Evolutionary conservation across 306 rosid genomes (phyloP), one percentile per base, ranked within the genome.

Genomic region (Rubus parviflorus): DNA sequence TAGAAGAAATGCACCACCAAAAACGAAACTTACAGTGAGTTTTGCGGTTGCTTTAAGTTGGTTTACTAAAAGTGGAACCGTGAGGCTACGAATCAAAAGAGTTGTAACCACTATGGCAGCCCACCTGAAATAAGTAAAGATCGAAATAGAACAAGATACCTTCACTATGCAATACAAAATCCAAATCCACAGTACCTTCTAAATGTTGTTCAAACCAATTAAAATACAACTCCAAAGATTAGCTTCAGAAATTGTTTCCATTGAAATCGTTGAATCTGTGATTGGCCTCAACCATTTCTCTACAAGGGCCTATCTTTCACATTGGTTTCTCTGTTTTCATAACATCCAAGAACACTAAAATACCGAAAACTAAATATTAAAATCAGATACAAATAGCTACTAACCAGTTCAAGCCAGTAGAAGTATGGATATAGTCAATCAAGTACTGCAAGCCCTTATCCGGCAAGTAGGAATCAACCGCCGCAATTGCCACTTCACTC

Each of bases 31-130:
- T 89, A 95, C 97, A 4, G 92, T 40, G 51, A 95, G 91, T 74
- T 90, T 92, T 68, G 92, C 72, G 30, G 96, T 86, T 75, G 97
- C 87, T 85, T 95, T 95, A 30, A 89, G 90, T 83, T 89, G 96
- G 86, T 90, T 83, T 65, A 95, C 81, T 74, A 88, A 57, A 81
- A 92, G 89, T 12, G 97, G 97, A 80, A 86, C 19, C 8, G 96
- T 89, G 42, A 86, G 82, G 0, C 78, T 57, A 69, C 97, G 97
- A 83, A 95, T 90, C 76, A 89, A 4, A 25, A 95, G 66, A 56
- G 97, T 89, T 70, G 97, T 79, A 53, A 90, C 46, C 60, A 71
- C 93, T 71, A 95, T 92, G 76, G 91, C 67, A 54, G 89, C 92
- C 97, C 97, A 92, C 99, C 99, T 95, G 88, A 82, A 84, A 51